Percentiles rank a stretch among this genome's conserved stretches.
These are phyloP conservation scores for Hyphodiscus sp. DNA, from an alignment of 2,329 filamentous ascomycete genomes.

Conservation along the genomic window DNA sequence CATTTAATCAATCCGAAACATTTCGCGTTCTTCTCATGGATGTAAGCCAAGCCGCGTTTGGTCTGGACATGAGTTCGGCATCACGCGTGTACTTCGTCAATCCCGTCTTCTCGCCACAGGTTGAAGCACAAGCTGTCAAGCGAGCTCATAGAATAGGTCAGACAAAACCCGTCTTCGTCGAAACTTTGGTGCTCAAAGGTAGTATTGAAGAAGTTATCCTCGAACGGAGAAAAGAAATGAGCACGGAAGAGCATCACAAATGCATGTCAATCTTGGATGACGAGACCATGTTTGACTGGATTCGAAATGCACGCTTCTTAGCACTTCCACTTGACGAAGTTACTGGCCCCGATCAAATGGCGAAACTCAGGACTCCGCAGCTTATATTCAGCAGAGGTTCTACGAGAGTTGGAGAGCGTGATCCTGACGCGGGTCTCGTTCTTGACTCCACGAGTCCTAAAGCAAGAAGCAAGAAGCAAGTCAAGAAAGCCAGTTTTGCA, in stretches of 20 bases:
- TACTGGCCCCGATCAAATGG: constrained; percentile 40
- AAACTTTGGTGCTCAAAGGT: constrained; percentile 73
- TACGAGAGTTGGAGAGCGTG: not conserved
- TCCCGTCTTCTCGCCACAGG: constrained; percentile 76
- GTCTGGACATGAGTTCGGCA: constrained; percentile 76
- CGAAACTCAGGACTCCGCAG: constrained; percentile 39
- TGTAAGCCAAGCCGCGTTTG: constrained; percentile 80
- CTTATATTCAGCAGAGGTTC: constrained; percentile 39
- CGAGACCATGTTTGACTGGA: constrained; percentile 52
- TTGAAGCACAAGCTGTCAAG: constrained; percentile 88
- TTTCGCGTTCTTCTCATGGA: constrained; percentile 78
- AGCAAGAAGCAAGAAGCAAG: not conserved
- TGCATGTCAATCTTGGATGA: constrained; percentile 54
- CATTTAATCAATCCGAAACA: constrained; percentile 52
- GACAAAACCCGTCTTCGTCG: constrained; percentile 68
- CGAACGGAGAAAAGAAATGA: constrained; percentile 67
- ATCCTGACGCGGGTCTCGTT: constrained; percentile 24
- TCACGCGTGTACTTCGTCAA: constrained; percentile 86
- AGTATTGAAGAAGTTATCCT: constrained; percentile 85
- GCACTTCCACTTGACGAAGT: constrained; percentile 20
- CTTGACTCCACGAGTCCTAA: constrained; percentile 8
- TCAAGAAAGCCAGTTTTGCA: not conserved
- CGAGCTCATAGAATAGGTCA: constrained; percentile 85
- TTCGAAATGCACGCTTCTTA: constrained; percentile 44
- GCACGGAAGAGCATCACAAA: constrained; percentile 52